Evolutionary conservation across 345 rosid genomes (phyloP), one percentile per base, ranked within the genome.

Genomic region (Zanthoxylum bungeanum): DNA sequence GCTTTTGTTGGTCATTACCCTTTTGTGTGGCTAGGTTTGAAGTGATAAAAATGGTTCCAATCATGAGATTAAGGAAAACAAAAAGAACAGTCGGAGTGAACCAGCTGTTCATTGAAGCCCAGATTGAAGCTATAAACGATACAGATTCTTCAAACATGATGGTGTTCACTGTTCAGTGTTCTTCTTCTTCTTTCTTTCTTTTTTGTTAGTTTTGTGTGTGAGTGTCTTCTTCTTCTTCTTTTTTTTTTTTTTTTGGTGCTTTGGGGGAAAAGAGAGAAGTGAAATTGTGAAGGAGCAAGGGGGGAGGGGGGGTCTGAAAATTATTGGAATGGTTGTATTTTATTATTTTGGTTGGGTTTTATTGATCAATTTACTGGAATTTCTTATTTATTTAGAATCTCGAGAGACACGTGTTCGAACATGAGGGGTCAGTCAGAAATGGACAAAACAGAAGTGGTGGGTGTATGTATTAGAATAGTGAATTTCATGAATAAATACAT

Each of bases 51-150:
- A 93, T 88, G 75, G 97, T 86, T 71, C 89, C 93, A 47, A 93
- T 89, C 85, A 86, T 76, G 63, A 92, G 56, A 73, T 90, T 88
- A 78, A 93, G 94, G 83, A 93, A 74, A 68, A 89, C 69, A 59
- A 93, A 89, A 44, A 90, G 89, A 14, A 87, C 86, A 33, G 94
- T 75, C 0, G 97, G 93, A 12, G 96, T 90, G 47, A 86, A 86
- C 94, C 96, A 90, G 73, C 94, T 90, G 83, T 77, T 81, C 77
- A 90, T 72, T 34, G 88, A 79, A 42, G 88, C 86, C 83, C 91
- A 84, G 71, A 90, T 46, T 42, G 96, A 85, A 25, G 85, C 85
- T n/a, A 75, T 60, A 44, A 83, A 65, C 21, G 86, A 34, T 30
- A 74, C 17, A 5, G 90, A 78, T 76, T 74, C 85, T 60, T 77